Evolutionary conservation across 2,329 filamentous ascomycete species (phyloP), one percentile per base, ranked within the genome.

Genomic region (Fusarium marasasianum): DNA sequence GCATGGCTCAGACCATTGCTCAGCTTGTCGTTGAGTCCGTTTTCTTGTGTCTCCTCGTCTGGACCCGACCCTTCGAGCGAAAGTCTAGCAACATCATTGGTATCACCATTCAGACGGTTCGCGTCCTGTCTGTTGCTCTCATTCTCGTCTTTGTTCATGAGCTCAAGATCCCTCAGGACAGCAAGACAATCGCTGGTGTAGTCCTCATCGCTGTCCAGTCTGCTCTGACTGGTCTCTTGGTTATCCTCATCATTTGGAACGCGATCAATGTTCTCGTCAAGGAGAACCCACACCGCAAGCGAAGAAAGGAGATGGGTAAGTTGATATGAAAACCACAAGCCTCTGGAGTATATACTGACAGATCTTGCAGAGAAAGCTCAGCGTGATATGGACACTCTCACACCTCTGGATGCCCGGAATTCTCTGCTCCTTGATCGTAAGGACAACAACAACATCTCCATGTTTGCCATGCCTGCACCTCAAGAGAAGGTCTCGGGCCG

Each of bases 61-160:
- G 94, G 93, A 90, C 90, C 76, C 91, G 94, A 22, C 96, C 96
- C 2, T 99, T 93, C 81, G 93, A 95, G 81, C 92, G 94, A 79
- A 94, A 92, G 81, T 95, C 95, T 11, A 91, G 93, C 76, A 97
- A 97, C 83, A 90, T 96, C 83, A 95, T 99, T 87, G 98, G 98
- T 84, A 95, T 97, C 79, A 86, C 91, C 79, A 98, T 98, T 78
- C 94, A 97, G 82, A 87, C 93, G 43, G 94, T 98, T 24, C 93
- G 96, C 48, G 93, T 98, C 18, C 85, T 98, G 57, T 98, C 96
- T 0, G 93, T 98, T 12, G 88, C 90, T 62, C 98, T 95, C 84
- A 94, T 98, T 77, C 85, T 99, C 74, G 87, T 98, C 58, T 99
- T 98, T 78, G 96, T 98, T 35, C 93, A 98, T 80, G 92, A 98